Percentiles rank a stretch among this genome's conserved stretches.
These are phyloP conservation scores for Omphalotus guepiniiformis DNA, from an alignment of 768 basidiomycete species.

Conservation along the genomic window DNA sequence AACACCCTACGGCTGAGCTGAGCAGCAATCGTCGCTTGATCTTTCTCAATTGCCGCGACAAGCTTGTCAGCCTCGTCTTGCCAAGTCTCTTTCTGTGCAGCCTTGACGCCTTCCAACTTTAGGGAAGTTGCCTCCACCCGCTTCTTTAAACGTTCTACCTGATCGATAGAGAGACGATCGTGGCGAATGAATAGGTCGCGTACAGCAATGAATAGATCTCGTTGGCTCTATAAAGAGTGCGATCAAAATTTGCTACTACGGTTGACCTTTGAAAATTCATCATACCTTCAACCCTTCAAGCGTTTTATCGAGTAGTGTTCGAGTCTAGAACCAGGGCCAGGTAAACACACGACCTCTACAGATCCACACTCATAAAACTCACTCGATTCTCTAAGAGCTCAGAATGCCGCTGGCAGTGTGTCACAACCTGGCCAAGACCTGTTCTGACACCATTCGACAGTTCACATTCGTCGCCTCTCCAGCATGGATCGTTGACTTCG, in stretches of 20 bases:
- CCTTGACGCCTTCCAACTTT: slow-evolving; percentile 73
- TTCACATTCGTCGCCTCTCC: slow-evolving; percentile 81
- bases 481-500: slow-evolving; percentile 77
- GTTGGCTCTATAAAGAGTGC: slow-evolving; percentile 49
- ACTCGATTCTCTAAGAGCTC: slow-evolving; percentile 75
- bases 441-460: slow-evolving; percentile 72
- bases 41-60: slow-evolving; percentile 70
- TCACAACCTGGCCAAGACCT: slow-evolving; percentile 65
- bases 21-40: slow-evolving; percentile 74
- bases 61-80: slow-evolving; percentile 80
- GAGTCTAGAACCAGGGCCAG: too few species aligned
- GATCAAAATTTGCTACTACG: slow-evolving; percentile 11
- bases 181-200: slow-evolving; percentile 84
- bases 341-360: neutral
- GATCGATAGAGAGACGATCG: slow-evolving; percentile 85
- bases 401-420: slow-evolving; percentile 65
- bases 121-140: slow-evolving; percentile 72
- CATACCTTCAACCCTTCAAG: slow-evolving; percentile 74
- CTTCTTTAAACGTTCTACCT: slow-evolving; percentile 84
- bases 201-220: slow-evolving; percentile 83
- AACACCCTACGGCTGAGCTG: slow-evolving; percentile 79
- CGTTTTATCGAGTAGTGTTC: slow-evolving; percentile 58
- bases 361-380: slow-evolving; percentile 22
- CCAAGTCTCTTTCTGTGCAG: slow-evolving; percentile 77
- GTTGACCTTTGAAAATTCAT: neutral